Percentiles rank a stretch among this genome's conserved stretches.
Evolutionary conservation across 495 filamentous ascomycete species (phyloP).

Genomic region (Aspergillus affinis): DNA sequence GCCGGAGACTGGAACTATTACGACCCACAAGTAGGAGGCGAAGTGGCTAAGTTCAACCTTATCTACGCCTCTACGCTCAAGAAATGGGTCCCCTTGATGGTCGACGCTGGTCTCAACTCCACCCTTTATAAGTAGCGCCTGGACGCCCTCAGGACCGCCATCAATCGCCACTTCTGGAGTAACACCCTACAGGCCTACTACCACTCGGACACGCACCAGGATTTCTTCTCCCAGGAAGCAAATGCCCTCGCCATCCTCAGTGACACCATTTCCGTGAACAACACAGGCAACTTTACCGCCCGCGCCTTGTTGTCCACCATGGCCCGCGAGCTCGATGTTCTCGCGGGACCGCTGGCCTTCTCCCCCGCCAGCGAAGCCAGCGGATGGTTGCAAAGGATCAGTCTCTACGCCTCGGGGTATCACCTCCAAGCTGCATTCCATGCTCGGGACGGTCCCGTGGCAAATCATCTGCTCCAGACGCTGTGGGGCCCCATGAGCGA

Average conservation of each 20-base stretch:
- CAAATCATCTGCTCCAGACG: conserved; percentile 14
- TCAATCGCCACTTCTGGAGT: conserved; percentile 24
- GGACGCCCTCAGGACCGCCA: conserved; percentile 14
- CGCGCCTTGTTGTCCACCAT: conserved; percentile 13
- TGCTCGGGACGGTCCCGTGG: conserved; percentile 8
- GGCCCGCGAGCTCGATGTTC: conserved; percentile 13
- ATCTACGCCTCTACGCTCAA: conserved; percentile 21
- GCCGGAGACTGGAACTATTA: conserved; percentile 28
- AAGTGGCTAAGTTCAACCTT: conserved; percentile 24
- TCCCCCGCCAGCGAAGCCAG: conserved; percentile 11
- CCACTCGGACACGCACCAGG: conserved; percentile 15
- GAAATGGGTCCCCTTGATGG: conserved; percentile 15
- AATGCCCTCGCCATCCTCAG: conserved; percentile 24
- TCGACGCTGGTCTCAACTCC: conserved; percentile 10
- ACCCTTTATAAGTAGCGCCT: conserved; percentile 18
- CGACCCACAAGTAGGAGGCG: conserved; percentile 18
- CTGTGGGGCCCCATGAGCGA: conserved; percentile 17
- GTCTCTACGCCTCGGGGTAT: conserved; percentile 18
- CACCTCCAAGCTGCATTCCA: conserved; percentile 18
- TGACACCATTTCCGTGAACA: conserved; percentile 4
- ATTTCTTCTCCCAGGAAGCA: conserved; percentile 20
- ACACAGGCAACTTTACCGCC: not conserved
- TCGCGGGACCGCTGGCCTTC: conserved; percentile 15
- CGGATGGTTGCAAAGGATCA: conserved; percentile 17
- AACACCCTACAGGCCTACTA: conserved; percentile 19